Evolutionary conservation across 1,284 basidiomycete genomes (phyloP), one percentile per base, ranked within the genome.

Genomic region (Leccinum fuscescens): DNA sequence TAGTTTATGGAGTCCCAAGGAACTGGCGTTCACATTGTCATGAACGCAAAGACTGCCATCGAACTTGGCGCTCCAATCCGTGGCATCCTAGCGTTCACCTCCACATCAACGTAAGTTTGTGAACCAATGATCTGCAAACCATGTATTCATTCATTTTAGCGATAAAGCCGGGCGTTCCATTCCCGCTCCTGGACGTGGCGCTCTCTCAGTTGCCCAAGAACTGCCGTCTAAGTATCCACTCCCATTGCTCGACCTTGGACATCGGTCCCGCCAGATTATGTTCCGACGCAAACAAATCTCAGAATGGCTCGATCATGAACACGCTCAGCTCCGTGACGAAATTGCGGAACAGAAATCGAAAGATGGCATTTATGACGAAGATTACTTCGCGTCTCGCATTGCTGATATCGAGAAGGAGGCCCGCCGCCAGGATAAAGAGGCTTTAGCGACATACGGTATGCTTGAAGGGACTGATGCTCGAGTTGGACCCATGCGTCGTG

Each of bases 1-100:
- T 56, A 90, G 86, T 96, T 96, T 79, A 96, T 99, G 96, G 96
- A 99, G 78, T 88, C 94, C 29, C 94, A 97, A 79, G 96, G 96
- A 64, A 92, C 91, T 66, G 97, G 96, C 80, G 93, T 98, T 17
- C 96, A 98, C 71, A 88, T 99, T 54, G 84, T 98, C 65, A 99
- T 98, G 95, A 94, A 82, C 66, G 96, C 96, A 20, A 94, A 92
- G 80, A 97, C 94, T 15, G 97, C 97, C 46, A 80, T 99, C 62
- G 92, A 97, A 72, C 88, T 98, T 66, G 97, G 97, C 65, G 89
- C 88, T 54, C 92, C 95, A 31, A 94, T 99, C 69, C 94, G 94
- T 71, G 93, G 93, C 71, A 86, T 99, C 69, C 82, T 99, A 59
- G 96, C 89, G 8, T 98, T 95, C 82, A 97, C 96, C 3, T 96